These are phyloP conservation scores for Rasamsonia emersonii DNA, from an alignment of 2,329 filamentous ascomycete genomes.

Conservation along the genomic window DNA sequence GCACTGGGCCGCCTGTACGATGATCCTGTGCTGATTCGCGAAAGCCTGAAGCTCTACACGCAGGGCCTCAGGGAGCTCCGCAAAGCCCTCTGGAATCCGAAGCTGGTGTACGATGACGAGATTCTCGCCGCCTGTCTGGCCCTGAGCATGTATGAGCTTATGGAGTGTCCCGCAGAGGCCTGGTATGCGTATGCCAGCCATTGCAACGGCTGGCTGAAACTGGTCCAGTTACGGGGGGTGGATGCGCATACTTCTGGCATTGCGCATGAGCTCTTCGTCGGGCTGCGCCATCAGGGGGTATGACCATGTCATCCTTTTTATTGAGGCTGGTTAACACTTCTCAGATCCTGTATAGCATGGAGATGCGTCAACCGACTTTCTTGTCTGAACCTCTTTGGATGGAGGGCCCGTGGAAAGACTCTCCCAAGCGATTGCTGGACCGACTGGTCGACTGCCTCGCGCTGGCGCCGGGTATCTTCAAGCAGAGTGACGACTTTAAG, in stretches of 20 bases:
- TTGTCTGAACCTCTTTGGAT: conserved; percentile 23
- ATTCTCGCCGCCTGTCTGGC: conserved; percentile 29
- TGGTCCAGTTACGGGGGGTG: conserved; percentile 25
- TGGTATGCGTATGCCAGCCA: conserved; percentile 23
- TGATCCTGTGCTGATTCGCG: conserved; percentile 11
- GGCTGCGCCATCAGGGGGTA: conserved; percentile 19
- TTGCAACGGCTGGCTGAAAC: conserved; percentile 21
- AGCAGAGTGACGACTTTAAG: conserved; percentile 9
- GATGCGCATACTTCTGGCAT: conserved; percentile 21
- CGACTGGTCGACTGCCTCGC: conserved; percentile 23
- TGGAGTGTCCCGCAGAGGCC: conserved; percentile 26
- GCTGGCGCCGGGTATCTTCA: conserved; percentile 16
- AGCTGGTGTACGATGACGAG: conserved; percentile 25
- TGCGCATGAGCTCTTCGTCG: conserved; percentile 25
- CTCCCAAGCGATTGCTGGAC: conserved; percentile 18
- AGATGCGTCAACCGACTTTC: conserved; percentile 15
- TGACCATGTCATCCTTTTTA: not conserved
- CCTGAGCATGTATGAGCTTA: conserved; percentile 26
- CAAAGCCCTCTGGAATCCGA: conserved; percentile 22
- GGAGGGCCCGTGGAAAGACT: conserved; percentile 19
- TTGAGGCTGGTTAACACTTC: conserved; percentile 3
- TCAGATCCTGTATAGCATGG: conserved; percentile 23
- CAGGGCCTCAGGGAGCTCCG: conserved; percentile 27
- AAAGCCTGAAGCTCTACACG: conserved; percentile 26
- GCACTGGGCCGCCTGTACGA: conserved; percentile 17